These are phyloP conservation scores for Lomentospora prolificans DNA, from an alignment of 2,329 filamentous ascomycete species.

Conservation along the genomic window DNA sequence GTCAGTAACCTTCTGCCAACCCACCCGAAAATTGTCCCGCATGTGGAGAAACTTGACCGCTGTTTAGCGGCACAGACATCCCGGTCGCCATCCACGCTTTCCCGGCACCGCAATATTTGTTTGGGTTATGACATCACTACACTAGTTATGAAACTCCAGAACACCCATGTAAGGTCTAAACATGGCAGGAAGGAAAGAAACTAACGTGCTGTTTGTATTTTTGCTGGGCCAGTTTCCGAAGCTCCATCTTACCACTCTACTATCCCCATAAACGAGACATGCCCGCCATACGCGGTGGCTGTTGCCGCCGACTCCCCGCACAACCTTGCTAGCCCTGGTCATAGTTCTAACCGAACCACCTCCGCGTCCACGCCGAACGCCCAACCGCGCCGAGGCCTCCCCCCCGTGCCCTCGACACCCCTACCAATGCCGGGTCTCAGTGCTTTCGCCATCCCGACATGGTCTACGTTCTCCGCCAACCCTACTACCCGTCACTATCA, in stretches of 20 bases:
- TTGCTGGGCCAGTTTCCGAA: constrained; percentile 41
- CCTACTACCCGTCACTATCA: constrained; percentile 52
- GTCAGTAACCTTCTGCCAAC: constrained; percentile 27
- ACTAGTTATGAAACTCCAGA: not conserved
- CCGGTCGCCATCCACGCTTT: not conserved
- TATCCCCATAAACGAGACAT: constrained; percentile 32
- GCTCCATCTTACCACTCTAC: constrained; percentile 55
- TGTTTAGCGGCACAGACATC: not conserved
- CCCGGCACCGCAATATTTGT: not conserved
- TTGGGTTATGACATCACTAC: not conserved
- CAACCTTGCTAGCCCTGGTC: constrained; percentile 15
- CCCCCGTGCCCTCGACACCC: constrained; percentile 35
- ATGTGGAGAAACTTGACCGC: not conserved
- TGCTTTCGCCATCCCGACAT: constrained; percentile 48
- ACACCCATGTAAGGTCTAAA: no score
- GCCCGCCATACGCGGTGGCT: constrained; percentile 37
- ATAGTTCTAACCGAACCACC: constrained; percentile 7
- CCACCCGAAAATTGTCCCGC: not conserved
- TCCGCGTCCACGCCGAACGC: not conserved
- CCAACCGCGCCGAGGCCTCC: constrained; percentile 31
- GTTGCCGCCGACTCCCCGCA: constrained; percentile 12
- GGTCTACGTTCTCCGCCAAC: constrained; percentile 45
- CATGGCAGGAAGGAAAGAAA: no score
- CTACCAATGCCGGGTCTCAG: constrained; percentile 33
- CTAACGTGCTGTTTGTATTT: not conserved